phyloP scores from a whole-genome alignment of 805 yeast species.

The Candida silvatica region DNA sequence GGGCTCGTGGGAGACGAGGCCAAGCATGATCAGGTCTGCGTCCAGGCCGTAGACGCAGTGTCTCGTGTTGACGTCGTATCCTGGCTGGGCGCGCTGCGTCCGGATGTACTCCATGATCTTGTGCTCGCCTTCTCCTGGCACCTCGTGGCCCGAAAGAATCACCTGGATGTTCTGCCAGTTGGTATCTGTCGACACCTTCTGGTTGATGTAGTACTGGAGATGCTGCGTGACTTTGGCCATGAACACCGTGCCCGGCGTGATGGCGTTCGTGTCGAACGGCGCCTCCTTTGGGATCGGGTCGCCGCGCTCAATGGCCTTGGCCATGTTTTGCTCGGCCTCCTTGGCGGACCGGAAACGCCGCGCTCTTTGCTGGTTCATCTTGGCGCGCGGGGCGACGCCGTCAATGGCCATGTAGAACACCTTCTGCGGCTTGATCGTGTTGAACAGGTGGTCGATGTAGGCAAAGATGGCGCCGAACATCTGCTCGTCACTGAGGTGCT shows the following conservation, averaged over 20 bases:
- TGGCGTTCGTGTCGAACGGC: slow-evolving; percentile 85
- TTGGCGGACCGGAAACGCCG: slow-evolving; percentile 91
- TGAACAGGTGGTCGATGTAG: slow-evolving; percentile 89
- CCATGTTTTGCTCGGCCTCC: slow-evolving; percentile 77
- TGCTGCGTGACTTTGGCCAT: slow-evolving; percentile 83
- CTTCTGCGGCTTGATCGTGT: slow-evolving; percentile 77
- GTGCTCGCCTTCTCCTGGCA: slow-evolving; percentile 98
- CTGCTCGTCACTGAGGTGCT: slow-evolving; percentile 75
- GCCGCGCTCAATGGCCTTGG: slow-evolving; percentile 68
- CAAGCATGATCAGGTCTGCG: slow-evolving; percentile 93
- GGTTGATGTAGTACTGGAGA: slow-evolving; percentile 79
- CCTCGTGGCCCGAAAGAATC: slow-evolving; percentile 87
- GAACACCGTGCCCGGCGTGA: slow-evolving; percentile 95
- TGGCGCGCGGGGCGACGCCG: slow-evolving; percentile 98
- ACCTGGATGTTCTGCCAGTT: slow-evolving; percentile 77
- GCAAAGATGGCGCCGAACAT: slow-evolving; percentile 89
- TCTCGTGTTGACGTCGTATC: slow-evolving; percentile 70
- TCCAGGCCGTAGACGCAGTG: slow-evolving; percentile 95
- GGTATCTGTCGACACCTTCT: slow-evolving; percentile 78
- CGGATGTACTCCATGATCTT: slow-evolving; percentile 92
- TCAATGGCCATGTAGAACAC: slow-evolving; percentile 94
- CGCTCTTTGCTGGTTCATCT: slow-evolving; percentile 96
- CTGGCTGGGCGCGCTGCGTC: slow-evolving; percentile 61
- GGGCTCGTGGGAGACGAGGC: slow-evolving; percentile 89
- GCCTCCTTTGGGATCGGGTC: slow-evolving; percentile 71